These are phyloP conservation scores for Rutstroemia sp. DNA, from an alignment of 2,329 filamentous ascomycete species.

Conservation along the genomic window DNA sequence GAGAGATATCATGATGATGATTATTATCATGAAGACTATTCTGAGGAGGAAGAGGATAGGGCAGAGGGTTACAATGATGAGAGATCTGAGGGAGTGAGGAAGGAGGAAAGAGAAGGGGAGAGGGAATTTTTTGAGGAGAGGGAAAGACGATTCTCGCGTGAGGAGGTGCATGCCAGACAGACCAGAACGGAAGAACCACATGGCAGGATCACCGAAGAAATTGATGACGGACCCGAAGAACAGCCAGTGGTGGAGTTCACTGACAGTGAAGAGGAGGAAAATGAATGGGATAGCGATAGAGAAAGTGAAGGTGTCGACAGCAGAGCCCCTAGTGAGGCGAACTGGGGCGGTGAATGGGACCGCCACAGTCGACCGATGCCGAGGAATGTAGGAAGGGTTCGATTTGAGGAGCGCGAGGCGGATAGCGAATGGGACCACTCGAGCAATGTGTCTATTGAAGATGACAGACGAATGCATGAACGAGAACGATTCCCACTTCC, in stretches of 20 bases:
- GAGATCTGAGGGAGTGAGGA: no score
- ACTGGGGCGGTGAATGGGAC: background rate
- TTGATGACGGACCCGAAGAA: background rate
- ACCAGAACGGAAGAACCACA: background rate
- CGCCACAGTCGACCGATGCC: background rate
- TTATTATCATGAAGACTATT: background rate
- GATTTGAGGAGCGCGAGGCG: background rate
- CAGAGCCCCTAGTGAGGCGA: background rate
- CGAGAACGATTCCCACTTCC: no score
- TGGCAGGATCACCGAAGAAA: background rate
- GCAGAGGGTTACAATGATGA: no score
- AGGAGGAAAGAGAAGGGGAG: no score
- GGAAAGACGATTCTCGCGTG: background rate
- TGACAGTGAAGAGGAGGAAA: background rate
- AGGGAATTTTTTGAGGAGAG: background rate
- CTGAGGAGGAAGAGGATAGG: no score
- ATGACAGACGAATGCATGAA: background rate
- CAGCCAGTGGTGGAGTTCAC: background rate
- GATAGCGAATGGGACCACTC: background rate
- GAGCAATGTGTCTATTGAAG: background rate
- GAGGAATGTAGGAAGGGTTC: background rate
- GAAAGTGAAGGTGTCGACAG: background rate
- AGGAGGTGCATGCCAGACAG: no score
- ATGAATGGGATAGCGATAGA: background rate
- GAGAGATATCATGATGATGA: background rate